phyloP scores from a whole-genome alignment of 306 rosid genomes.

The Herpetospermum pedunculosum region DNA sequence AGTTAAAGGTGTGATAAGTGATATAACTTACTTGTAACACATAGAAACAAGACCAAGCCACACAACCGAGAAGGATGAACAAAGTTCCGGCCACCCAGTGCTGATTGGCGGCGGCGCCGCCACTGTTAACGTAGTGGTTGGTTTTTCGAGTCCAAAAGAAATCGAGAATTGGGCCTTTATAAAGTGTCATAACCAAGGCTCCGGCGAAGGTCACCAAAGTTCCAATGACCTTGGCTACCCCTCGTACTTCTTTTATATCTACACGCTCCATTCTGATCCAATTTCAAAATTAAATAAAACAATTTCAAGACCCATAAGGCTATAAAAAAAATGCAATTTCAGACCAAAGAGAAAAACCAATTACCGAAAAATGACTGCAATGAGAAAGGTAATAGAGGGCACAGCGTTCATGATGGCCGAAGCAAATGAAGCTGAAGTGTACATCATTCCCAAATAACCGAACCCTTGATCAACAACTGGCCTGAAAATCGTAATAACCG shows the following conservation, averaged over 20 bases:
- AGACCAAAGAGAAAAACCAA: background rate
- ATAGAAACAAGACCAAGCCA: slow-evolving; percentile 56
- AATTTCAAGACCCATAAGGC: background rate
- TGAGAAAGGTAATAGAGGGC: slow-evolving; percentile 54
- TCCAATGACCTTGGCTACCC: slow-evolving; percentile 33
- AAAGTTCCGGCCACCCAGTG: slow-evolving; percentile 47
- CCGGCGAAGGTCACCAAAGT: slow-evolving; percentile 41
- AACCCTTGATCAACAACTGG: slow-evolving; percentile 68
- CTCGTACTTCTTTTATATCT: slow-evolving; percentile 18
- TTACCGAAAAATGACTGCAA: slow-evolving; percentile 49
- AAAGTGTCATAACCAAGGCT: slow-evolving; percentile 56
- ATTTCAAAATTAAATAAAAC: background rate
- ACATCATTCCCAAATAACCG: slow-evolving; percentile 52
- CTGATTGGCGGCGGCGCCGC: slow-evolving; percentile 10
- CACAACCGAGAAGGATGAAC: slow-evolving; percentile 52
- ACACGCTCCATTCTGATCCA: slow-evolving; percentile 24
- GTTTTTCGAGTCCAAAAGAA: slow-evolving; percentile 18
- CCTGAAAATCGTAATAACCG: slow-evolving; percentile 15
- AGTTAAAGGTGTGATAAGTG: background rate
- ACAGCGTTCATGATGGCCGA: slow-evolving; percentile 60
- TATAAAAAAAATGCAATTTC: background rate
- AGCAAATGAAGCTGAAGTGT: slow-evolving; percentile 61
- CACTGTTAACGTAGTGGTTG: slow-evolving; percentile 7
- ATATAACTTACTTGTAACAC: slow-evolving; percentile 33
- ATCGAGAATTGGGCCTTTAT: slow-evolving; percentile 57